phyloP scores from a whole-genome alignment of 2,329 filamentous ascomycete genomes.

The Mollisiaceae sp. region DNA sequence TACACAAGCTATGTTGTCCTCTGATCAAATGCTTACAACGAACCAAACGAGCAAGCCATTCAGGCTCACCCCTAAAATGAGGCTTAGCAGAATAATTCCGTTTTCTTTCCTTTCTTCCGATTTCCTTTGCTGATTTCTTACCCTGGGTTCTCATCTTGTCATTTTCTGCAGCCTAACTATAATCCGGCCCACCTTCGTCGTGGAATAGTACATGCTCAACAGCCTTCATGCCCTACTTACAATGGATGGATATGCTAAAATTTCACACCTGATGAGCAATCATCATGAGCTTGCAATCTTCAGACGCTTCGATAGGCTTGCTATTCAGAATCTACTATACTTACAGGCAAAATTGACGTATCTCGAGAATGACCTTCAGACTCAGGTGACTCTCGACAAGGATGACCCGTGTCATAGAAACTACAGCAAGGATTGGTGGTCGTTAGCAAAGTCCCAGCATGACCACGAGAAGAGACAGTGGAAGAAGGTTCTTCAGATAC shows the following conservation, averaged over 20 bases:
- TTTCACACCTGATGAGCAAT: conserved; percentile 9
- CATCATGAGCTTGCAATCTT: conserved; percentile 10
- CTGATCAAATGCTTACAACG: neutral
- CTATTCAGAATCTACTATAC: conserved; percentile 6
- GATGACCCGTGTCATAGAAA: neutral
- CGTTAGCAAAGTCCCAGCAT: neutral
- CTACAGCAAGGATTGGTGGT: conserved; percentile 4
- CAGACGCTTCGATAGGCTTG: neutral
- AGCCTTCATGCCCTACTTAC: too few species aligned
- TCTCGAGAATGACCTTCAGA: conserved; percentile 3
- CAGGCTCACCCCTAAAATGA: too few species aligned
- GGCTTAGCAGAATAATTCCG: neutral
- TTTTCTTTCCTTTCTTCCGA: too few species aligned
- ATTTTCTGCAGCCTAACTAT: neutral
- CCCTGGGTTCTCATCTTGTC: neutral
- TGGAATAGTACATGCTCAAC: neutral
- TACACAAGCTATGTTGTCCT: neutral
- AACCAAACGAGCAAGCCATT: neutral
- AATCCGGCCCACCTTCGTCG: neutral
- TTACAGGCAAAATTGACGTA: conserved; percentile 10
- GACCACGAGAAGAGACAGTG: conserved; percentile 7
- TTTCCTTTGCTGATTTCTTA: too few species aligned
- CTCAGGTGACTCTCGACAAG: neutral
- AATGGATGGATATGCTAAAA: conserved; percentile 11
- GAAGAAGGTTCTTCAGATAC: conserved; percentile 6